Percentiles rank a stretch among this genome's conserved stretches.
Conservation (phyloP, 305 asterid species). For the Nicotiana rustica region DNA sequence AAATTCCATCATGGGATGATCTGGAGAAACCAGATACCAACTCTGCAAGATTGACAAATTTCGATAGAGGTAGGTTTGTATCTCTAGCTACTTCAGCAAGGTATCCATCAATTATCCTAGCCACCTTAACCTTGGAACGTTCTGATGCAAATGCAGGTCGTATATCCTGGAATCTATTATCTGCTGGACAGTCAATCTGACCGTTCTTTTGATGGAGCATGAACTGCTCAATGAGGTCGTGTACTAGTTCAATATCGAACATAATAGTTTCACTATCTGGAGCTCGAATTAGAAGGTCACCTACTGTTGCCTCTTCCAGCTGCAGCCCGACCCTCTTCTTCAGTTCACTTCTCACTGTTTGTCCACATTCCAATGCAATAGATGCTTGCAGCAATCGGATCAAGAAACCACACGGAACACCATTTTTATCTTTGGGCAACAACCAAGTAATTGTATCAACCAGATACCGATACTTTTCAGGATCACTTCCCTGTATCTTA, state of each 20-base stretch:
- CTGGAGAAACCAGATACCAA: conserved; percentile 66
- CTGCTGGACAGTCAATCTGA: conserved; percentile 42
- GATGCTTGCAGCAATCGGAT: conserved; percentile 69
- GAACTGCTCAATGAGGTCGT: conserved; percentile 64
- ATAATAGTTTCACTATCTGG: conserved; percentile 58
- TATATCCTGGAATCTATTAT: conserved; percentile 48
- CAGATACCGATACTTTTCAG: conserved; percentile 54
- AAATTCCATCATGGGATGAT: conserved; percentile 67
- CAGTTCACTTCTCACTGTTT: conserved; percentile 56
- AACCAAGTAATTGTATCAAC: conserved; percentile 61
- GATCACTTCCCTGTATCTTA: conserved; percentile 55
- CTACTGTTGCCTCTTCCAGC: conserved; percentile 68
- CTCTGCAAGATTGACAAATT: conserved; percentile 61
- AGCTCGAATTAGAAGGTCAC: conserved; percentile 63
- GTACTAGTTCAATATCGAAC: conserved; percentile 59
- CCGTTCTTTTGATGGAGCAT: conserved; percentile 55
- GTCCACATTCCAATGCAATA: conserved; percentile 61
- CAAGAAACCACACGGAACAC: conserved; percentile 63
- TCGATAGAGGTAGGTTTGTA: conserved; percentile 52
- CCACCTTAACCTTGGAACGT: conserved; percentile 62
- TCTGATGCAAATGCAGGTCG: conserved; percentile 47
- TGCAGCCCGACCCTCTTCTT: conserved; percentile 61
- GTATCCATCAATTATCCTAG: conserved; percentile 70
- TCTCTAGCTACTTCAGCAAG: conserved; percentile 78
- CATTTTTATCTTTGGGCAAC: conserved; percentile 62